Evolutionary conservation across 805 yeast species (phyloP), one percentile per base, ranked within the genome.

Genomic region (Yarrowia sp.): DNA sequence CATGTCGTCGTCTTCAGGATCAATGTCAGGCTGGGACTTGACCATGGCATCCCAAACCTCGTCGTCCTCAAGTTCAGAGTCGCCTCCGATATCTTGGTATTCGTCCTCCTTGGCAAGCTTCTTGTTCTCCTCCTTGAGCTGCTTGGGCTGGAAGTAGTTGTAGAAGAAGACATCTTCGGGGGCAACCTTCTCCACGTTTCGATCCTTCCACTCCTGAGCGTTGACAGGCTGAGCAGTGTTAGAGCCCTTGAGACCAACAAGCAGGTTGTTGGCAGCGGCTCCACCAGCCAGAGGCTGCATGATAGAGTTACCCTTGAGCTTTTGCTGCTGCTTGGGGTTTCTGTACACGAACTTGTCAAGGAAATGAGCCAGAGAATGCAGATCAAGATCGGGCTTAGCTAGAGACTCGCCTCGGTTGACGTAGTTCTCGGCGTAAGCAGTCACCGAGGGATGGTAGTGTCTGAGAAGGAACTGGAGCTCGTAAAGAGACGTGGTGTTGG

Each of bases 241-340:
- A 13, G 50, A 53, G 17, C 68, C 61, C n/a, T 67, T 58, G n/a
- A 55, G 53, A 24, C 68, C 66, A 15, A 68, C 68, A 17, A 71
- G 39, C 30, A 66, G 66, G 20, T 68, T 72, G 14, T 91, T 84
- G n/a, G 91, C 86, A 0, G 71, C 75, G 20, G 66, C 66, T 61
- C 75, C 75, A 70, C 97, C 98, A 53, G 96, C 92, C 71, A 95
- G 82, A 63, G 99, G 98, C 82, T 95, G 99, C 98, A 95, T 95
- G 76, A 95, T 93, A 52, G 98, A 92, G 4, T 89, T 82, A 74
- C 98, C 98, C 76, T 90, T 87, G n/a, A 87, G 80, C 40, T 81
- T 77, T 19, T 87, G 82, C 77, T 89, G 90, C 73, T 86, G 89
- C 80, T 91, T 92, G 58, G 97, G 91, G 77, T 92, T 92, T 79